Percentiles rank a stretch among this genome's conserved stretches.
phyloP scores from a whole-genome alignment of 2,329 filamentous ascomycete species.

The Parafenestella ontariensis region DNA sequence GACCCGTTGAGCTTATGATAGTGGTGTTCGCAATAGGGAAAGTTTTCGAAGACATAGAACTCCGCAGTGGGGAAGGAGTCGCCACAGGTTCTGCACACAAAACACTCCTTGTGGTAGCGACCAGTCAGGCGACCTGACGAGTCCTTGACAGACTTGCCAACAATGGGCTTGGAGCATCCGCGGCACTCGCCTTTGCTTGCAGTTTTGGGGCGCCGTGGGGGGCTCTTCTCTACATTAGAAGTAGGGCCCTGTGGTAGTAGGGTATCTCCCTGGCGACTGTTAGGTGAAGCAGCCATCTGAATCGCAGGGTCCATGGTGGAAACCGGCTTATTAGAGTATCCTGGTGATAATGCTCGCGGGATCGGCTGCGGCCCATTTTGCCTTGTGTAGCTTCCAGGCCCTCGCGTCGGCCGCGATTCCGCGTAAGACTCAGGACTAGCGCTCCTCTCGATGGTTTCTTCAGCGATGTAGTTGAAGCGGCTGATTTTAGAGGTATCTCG shows the following conservation, averaged over 20 bases:
- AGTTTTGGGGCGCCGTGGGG: constrained; percentile 38
- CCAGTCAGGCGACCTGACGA: constrained; percentile 91
- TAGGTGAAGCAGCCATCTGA: constrained; percentile 38
- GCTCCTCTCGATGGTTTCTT: constrained; percentile 34
- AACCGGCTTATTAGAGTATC: constrained; percentile 37
- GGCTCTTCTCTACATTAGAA: constrained; percentile 17
- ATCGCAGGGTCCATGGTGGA: constrained; percentile 52
- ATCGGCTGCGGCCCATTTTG: constrained; percentile 29
- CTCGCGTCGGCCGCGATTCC: constrained; percentile 26
- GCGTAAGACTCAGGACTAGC: constrained; percentile 40
- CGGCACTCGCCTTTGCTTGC: constrained; percentile 78
- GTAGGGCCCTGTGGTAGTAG: constrained; percentile 20
- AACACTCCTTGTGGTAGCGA: constrained; percentile 93
- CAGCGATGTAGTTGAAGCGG: constrained; percentile 27
- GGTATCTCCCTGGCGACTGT: constrained; percentile 23
- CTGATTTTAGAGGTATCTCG: constrained; percentile 40
- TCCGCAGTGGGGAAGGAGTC: constrained; percentile 84
- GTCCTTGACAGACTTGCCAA: constrained; percentile 91
- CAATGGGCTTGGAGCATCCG: constrained; percentile 78
- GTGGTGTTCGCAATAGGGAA: constrained; percentile 88
- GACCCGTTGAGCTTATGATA: constrained; percentile 93
- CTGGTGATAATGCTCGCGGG: constrained; percentile 29
- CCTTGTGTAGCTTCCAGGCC: constrained; percentile 27
- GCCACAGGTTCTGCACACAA: constrained; percentile 85
- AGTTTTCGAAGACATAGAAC: constrained; percentile 89